phyloP scores from a whole-genome alignment of 371 early-diverging fungal species.

The Mortierella sp. region DNA sequence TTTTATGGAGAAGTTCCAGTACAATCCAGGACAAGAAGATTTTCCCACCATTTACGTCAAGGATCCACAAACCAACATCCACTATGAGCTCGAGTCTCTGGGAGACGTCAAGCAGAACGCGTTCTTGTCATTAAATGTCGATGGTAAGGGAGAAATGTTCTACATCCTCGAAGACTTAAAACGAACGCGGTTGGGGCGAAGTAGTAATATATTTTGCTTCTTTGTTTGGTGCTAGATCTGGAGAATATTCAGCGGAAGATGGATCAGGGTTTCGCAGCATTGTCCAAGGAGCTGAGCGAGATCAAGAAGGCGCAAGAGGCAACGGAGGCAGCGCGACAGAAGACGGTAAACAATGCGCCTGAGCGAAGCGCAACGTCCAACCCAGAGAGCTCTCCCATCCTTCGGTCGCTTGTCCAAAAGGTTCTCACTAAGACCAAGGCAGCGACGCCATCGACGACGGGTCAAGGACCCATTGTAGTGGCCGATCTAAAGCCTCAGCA shows the following conservation, averaged over 20 bases:
- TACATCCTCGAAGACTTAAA: background rate
- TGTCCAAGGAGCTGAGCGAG: slow-evolving; percentile 60
- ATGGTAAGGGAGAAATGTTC: slow-evolving; percentile 59
- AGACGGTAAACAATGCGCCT: slow-evolving; percentile 20
- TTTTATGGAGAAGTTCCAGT: slow-evolving; percentile 76
- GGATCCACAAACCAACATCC: slow-evolving; percentile 69
- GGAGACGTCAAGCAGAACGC: slow-evolving; percentile 73
- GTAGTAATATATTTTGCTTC: background rate
- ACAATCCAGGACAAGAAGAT: slow-evolving; percentile 72
- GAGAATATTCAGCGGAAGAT: slow-evolving; percentile 59
- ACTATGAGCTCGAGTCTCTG: slow-evolving; percentile 80
- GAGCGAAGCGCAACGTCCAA: slow-evolving; percentile 8
- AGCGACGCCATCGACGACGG: slow-evolving; percentile 4
- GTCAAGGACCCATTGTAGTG: slow-evolving; percentile 54
- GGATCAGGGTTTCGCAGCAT: slow-evolving; percentile 59
- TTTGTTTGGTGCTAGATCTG: slow-evolving; percentile 27
- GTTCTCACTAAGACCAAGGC: slow-evolving; percentile 39
- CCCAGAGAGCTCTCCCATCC: slow-evolving; percentile 24
- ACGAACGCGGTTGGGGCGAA: background rate
- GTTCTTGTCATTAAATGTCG: slow-evolving; percentile 75
- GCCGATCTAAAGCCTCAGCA: slow-evolving; percentile 60
- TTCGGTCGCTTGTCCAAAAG: slow-evolving; percentile 52
- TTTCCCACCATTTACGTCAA: slow-evolving; percentile 80
- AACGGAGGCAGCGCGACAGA: slow-evolving; percentile 45
- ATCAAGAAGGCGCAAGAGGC: slow-evolving; percentile 56